Evolutionary conservation across 768 basidiomycete species (phyloP).

Genomic region (Boletus rubroflammeus): DNA sequence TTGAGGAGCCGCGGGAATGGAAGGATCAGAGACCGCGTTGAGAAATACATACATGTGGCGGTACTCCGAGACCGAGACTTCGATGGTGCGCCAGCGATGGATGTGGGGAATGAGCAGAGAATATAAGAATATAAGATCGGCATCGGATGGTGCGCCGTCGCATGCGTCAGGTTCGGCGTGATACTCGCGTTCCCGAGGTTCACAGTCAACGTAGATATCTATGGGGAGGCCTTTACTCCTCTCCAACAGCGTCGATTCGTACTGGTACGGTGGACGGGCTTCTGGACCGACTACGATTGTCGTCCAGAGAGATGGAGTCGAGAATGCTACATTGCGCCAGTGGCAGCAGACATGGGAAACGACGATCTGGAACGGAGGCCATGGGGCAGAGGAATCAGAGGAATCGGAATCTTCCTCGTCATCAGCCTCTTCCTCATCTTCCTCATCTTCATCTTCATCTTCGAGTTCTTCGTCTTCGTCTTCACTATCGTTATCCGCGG

Average conservation of each 20-base stretch:
- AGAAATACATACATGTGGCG: slow-evolving; percentile 46
- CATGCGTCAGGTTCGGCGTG: slow-evolving; percentile 22
- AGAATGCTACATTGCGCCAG: slow-evolving; percentile 54
- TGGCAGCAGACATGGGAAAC: slow-evolving; percentile 60
- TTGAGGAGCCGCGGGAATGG: slow-evolving; percentile 45
- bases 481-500: slow-evolving; percentile 32
- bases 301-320: slow-evolving; percentile 57
- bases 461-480: slow-evolving; percentile 33
- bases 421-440: not conserved
- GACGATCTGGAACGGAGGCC: slow-evolving; percentile 45
- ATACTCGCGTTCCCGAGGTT: slow-evolving; percentile 24
- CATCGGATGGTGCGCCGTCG: slow-evolving; percentile 16
- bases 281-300: slow-evolving; percentile 26
- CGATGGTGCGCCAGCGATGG: slow-evolving; percentile 50
- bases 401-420: slow-evolving; percentile 7
- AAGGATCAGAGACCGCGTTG: slow-evolving; percentile 35
- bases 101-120: slow-evolving; percentile 49
- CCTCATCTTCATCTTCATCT: not conserved
- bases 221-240: slow-evolving; percentile 55
- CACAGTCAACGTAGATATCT: slow-evolving; percentile 48
- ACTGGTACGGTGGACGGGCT: slow-evolving; percentile 41
- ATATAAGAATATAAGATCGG: slow-evolving; percentile 26
- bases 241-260: slow-evolving; percentile 43
- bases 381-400: not conserved
- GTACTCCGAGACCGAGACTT: slow-evolving; percentile 45